Evolutionary conservation across 441 rosid genomes (phyloP), one percentile per base, ranked within the genome.

Genomic region (Caryocar brasiliense): DNA sequence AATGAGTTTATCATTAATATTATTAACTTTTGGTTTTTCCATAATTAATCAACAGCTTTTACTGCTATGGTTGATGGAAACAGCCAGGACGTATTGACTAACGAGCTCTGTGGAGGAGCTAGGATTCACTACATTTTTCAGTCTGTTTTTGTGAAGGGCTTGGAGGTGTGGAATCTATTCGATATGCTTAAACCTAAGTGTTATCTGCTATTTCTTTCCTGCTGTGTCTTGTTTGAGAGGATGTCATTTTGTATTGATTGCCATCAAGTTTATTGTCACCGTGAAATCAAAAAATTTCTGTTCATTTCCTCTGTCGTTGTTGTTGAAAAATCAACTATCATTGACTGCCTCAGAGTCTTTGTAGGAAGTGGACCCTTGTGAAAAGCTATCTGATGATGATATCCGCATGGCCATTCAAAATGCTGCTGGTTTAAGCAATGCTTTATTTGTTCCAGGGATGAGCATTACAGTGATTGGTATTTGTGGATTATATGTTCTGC

Each of bases 81-180:
- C 56, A 79, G 66, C 68, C 65, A 56, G 59, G 82, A 80, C 37
- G 77, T 80, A 62, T 75, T 73, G 14, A 81, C 79, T 3, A 48
- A 62, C 7, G 86, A 84, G 78, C 67, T 84, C 48, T 73, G 54
- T 59, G 93, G 86, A 6, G 95, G 88, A 75, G 88, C 95, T 23
- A 58, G 95, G 62, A 83, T 86, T 46, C 77, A 52, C 58, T 75
- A 78, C 58, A 66, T 83, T 52, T 83, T 86, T 69, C 86, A 83
- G 51, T 78, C 95, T 22, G 70, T 83, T 49, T 83, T 80, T 65
- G 80, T 74, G 19, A 78, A 80, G 71, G 72, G 62, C 41, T 75
- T 82, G 64, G 82, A 77, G 88, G 83, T 82, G 27, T 23, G 35
- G 13, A 47, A 33, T 34, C 33, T 53, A 49, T 35, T 33, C 46